Evolutionary conservation across 805 yeast genomes (phyloP).

Genomic region (Ogataea dorogensis): DNA sequence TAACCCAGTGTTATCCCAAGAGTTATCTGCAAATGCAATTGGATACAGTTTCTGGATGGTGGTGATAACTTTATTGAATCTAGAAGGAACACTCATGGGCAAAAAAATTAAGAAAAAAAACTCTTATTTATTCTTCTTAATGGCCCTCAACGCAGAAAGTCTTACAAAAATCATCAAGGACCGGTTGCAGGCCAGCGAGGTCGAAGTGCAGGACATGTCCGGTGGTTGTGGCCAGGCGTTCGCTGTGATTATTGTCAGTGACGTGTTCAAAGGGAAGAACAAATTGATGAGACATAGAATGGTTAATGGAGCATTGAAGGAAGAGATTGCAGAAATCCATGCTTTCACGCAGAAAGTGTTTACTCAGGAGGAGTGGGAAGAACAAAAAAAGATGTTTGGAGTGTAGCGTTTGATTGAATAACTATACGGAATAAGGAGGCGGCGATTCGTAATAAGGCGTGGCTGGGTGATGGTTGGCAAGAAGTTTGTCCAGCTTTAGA

Average conservation of each 20-base stretch:
- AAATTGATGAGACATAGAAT: slow-evolving; percentile 82
- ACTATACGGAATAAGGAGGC: slow-evolving; percentile 25
- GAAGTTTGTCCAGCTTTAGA: slow-evolving; percentile 27
- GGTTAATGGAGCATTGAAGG: slow-evolving; percentile 75
- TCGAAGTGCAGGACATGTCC: slow-evolving; percentile 72
- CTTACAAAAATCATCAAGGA: slow-evolving; percentile 51
- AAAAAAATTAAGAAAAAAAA: neutral
- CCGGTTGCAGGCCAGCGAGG: slow-evolving; percentile 59
- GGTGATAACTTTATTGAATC: slow-evolving; percentile 45
- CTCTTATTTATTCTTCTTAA: slow-evolving; percentile 1
- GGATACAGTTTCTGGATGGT: slow-evolving; percentile 79
- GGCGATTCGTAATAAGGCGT: slow-evolving; percentile 21
- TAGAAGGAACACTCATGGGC: slow-evolving; percentile 16
- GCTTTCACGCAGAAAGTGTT: slow-evolving; percentile 93
- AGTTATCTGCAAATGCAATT: slow-evolving; percentile 68
- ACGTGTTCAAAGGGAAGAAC: slow-evolving; percentile 74
- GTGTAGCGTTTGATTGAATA: slow-evolving; percentile 8
- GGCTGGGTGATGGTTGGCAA: slow-evolving; percentile 17
- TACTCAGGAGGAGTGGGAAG: slow-evolving; percentile 85
- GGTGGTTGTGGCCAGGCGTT: slow-evolving; percentile 99
- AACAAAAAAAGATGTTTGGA: slow-evolving; percentile 32
- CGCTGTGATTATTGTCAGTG: slow-evolving; percentile 81
- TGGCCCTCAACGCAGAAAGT: slow-evolving; percentile 33
- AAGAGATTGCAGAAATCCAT: slow-evolving; percentile 85
- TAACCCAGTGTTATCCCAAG: slow-evolving; percentile 97